phyloP scores from a whole-genome alignment of 768 basidiomycete species.

The Serendipita sp. region DNA sequence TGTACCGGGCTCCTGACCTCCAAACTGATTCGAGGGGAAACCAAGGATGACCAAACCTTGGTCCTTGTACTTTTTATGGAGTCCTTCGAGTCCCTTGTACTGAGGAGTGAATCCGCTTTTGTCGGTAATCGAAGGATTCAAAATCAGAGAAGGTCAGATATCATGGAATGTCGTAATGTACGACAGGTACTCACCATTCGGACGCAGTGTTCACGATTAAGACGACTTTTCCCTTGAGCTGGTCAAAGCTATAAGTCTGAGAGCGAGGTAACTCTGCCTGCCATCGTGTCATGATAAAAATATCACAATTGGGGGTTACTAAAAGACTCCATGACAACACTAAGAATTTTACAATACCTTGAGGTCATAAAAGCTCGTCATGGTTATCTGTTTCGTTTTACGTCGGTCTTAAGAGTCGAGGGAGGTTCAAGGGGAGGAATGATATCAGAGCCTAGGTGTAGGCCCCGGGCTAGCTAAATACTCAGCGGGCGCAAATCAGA shows the following conservation, averaged over 20 bases:
- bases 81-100: slow-evolving; percentile 60
- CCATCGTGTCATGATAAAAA: background rate
- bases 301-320: background rate
- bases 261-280: slow-evolving; percentile 36
- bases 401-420: too few relatives aligned
- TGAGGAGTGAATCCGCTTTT: slow-evolving; percentile 71
- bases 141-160: background rate
- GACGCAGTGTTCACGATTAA: slow-evolving; percentile 68
- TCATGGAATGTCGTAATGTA: background rate
- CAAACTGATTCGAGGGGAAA: slow-evolving; percentile 92
- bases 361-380: slow-evolving; percentile 46
- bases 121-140: background rate
- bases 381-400: background rate
- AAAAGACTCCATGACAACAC: background rate
- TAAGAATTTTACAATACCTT: slow-evolving; percentile 23
- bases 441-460: background rate
- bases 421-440: background rate
- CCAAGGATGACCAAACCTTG: slow-evolving; percentile 64
- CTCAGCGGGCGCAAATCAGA: background rate
- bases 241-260: slow-evolving; percentile 38
- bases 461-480: background rate
- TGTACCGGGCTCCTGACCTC: slow-evolving; percentile 67
- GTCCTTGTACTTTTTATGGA: slow-evolving; percentile 72
- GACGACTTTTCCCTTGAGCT: slow-evolving; percentile 62
- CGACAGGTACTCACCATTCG: slow-evolving; percentile 35